Percentiles rank a stretch among this genome's conserved stretches.
Conservation (phyloP, 805 yeast genomes). For the Kodamaea sagamina region DNA sequence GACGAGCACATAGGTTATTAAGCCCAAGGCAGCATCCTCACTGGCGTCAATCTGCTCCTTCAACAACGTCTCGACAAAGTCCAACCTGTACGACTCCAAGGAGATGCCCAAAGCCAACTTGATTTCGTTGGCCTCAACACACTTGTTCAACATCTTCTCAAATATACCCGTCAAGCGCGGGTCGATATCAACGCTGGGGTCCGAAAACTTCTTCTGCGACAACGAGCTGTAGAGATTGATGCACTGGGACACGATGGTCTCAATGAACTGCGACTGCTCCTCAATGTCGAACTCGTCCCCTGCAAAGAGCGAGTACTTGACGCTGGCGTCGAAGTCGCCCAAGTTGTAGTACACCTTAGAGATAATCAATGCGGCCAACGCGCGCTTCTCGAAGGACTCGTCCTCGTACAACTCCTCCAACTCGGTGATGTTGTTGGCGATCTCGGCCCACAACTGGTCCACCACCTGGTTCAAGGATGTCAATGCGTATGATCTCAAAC, state of each 20-base stretch:
- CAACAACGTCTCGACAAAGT: slow-evolving; percentile 67
- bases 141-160: slow-evolving; percentile 82
- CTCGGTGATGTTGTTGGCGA: slow-evolving; percentile 83
- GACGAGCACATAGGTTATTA: slow-evolving; percentile 74
- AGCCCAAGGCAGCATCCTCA: slow-evolving; percentile 54
- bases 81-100: slow-evolving; percentile 83
- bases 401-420: slow-evolving; percentile 93
- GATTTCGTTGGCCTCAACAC: slow-evolving; percentile 68
- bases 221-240: slow-evolving; percentile 75
- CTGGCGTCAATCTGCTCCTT: slow-evolving; percentile 36
- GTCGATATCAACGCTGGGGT: slow-evolving; percentile 46
- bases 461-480: slow-evolving; percentile 77
- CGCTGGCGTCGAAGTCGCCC: slow-evolving; percentile 91
- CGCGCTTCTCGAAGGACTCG: slow-evolving; percentile 67
- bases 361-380: slow-evolving; percentile 87
- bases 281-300: slow-evolving; percentile 75
- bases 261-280: slow-evolving; percentile 81
- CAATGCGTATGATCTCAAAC: slow-evolving; percentile 81
- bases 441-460: slow-evolving; percentile 95
- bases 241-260: slow-evolving; percentile 92
- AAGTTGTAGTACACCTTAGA: slow-evolving; percentile 88
- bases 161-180: slow-evolving; percentile 67
- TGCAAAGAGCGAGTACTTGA: slow-evolving; percentile 83
- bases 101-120: slow-evolving; percentile 89
- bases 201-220: slow-evolving; percentile 49